Evolutionary conservation across 2,329 filamentous ascomycete species (phyloP).

Genomic region (Phialophora chinensis): DNA sequence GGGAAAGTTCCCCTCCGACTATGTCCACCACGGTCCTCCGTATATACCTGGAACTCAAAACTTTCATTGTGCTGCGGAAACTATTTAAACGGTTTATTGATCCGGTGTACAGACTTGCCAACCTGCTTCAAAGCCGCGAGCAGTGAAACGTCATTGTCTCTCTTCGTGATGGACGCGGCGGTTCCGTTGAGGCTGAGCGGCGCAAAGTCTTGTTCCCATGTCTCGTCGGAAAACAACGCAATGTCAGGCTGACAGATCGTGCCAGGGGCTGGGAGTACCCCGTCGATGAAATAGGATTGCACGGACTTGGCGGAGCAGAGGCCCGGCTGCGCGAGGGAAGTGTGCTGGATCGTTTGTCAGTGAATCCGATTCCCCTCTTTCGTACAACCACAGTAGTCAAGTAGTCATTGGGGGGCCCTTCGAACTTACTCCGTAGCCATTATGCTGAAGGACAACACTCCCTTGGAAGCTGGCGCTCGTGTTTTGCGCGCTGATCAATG

Average conservation of each 20-base stretch:
- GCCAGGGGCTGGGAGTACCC: slow-evolving; percentile 42
- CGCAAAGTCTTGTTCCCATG: neutral
- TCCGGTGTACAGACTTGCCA: neutral
- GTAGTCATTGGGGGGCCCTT: neutral
- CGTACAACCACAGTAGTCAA: neutral
- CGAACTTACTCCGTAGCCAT: neutral
- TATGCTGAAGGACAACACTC: slow-evolving; percentile 40
- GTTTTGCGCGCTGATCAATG: slow-evolving; percentile 39
- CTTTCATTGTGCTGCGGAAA: neutral
- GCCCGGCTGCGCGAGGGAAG: slow-evolving; percentile 42
- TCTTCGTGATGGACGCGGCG: neutral
- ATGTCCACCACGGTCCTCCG: no score
- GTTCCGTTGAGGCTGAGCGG: slow-evolving; percentile 1
- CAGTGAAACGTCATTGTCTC: neutral
- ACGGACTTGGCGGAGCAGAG: slow-evolving; percentile 43
- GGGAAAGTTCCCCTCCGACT: neutral
- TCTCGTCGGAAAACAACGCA: neutral
- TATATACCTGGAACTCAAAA: neutral
- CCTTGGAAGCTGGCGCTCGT: slow-evolving; percentile 38
- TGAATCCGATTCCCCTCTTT: neutral
- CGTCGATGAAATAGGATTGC: slow-evolving; percentile 45
- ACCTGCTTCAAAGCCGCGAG: neutral
- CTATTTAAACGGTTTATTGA: neutral
- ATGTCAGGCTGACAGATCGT: neutral
- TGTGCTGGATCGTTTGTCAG: slow-evolving; percentile 25